Base-by-base conservation (phyloP, 257 asterid genomes). In the Nicotiana benthamiana region DNA sequence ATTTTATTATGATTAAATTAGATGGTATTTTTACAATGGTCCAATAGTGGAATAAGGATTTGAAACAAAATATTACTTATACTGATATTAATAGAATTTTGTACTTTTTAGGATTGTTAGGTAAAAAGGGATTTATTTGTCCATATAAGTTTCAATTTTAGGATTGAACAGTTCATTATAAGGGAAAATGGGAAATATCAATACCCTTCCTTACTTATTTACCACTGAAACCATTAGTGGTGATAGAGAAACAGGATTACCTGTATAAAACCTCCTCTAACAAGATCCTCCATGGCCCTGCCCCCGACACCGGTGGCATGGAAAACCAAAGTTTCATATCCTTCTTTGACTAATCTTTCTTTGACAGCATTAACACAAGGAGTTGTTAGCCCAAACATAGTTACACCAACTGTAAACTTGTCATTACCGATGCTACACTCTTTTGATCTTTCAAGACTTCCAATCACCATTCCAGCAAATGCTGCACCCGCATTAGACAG, bases 251-350 rank as follows among this genome's bases (percentile, higher is more conserved):
- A 51, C 70, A 70, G 0, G 22, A 54, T 34, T 86, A 92, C 99
- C 96, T 95, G 94, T 86, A 95, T 92, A 84, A 90, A 88, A 60
- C 98, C 99, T 84, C 87, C 96, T 86, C 83, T 89, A 81, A 93
- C 94, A 85, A 95, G 98, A 87, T 92, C 97, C 87, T 95, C 99
- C 99, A 95, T 95, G 46, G 98, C 99, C 87, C 94, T 94, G 57
- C 98, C 99, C 81, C 99, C 99, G 11, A 95, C 97, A 18, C 99
- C 99, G 17, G 99, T 95, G 77, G 99, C 98, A 52, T 95, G 99
- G 87, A 95, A 95, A 82, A 93, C 92, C 86, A 95, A 86, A 77
- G 91, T 81, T 83, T 93, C 97, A 61, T 85, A 95, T 53, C 98
- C 99, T 90, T 95, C 97, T 82, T 80, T 89, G 61, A 64, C 81